Base-by-base conservation (phyloP, 768 basidiomycete species). In the Mycena maculata region DNA sequence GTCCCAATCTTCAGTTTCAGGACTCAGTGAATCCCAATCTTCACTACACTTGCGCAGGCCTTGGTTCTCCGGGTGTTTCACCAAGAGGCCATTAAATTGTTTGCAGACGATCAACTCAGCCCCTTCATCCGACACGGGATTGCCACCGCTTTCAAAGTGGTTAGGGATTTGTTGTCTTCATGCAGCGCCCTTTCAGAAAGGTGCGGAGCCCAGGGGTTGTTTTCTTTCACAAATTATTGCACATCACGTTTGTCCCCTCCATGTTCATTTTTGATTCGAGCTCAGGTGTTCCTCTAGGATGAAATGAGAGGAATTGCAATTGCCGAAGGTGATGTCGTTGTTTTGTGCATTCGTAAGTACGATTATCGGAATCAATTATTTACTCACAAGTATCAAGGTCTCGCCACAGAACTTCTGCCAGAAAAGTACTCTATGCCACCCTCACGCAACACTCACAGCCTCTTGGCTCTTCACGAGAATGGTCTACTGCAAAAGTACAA, bases 251-350 rank as follows among this genome's bases (percentile, higher is more conserved):
- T 2, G 53, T 41, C 25, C 50, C 8, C 15, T 39, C n/a, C 38
- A 16, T 55, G 16, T 39, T 16, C 13, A 9, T n/a, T 16, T 20
- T 41, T 2, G 15, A 23, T 27, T 25, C 41, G 0, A 27, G 5
- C 45, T 60, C n/a, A n/a, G 22, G 27, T 23, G 8, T 36, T 3
- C 15, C 39, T 27, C 9, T 18, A 60, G 45, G 58, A 27, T 18
- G 31, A 45, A 38, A 12, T 63, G 53, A 78, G 81, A 3, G 82
- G 83, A 1, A 67, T 74, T 6, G 74, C 78, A 11, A 84, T 84
- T 49, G 83, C 84, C 10, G 84, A 85, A 73, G 84, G 84, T 23
- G 84, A 85, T 66, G 70, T 80, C 25, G 71, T 84, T 0, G 82
- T 70, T 2, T 60, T 84, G 2, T 78, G 76, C 18, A 82, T 82